Percentiles rank a stretch among this genome's conserved stretches.
Evolutionary conservation across 257 asterid genomes (phyloP).

Genomic region (Penstemon barbatus): DNA sequence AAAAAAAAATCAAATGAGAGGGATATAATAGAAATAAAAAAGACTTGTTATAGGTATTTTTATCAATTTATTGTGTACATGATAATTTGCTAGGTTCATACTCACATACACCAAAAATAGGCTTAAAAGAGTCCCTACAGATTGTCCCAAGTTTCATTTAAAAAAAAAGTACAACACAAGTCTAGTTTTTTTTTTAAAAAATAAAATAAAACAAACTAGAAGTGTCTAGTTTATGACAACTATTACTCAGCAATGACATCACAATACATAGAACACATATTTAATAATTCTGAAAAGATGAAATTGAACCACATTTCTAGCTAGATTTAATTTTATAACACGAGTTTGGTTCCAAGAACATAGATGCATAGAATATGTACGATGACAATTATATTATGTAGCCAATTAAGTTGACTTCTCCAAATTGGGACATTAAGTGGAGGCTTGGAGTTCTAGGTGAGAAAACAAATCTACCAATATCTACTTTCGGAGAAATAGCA

Average conservation of each 20-base stretch:
- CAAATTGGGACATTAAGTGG: background rate
- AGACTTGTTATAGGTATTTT: too few species aligned
- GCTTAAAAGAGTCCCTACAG: too few species aligned
- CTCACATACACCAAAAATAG: too few species aligned
- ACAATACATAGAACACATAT: background rate
- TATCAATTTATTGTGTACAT: too few species aligned
- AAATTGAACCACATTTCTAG: constrained; percentile 20
- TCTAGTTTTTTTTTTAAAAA: too few species aligned
- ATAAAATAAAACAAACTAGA: too few species aligned
- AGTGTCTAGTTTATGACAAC: background rate
- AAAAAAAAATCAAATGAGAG: too few species aligned
- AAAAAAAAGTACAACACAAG: too few species aligned
- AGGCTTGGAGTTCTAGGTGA: background rate
- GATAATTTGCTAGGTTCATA: too few species aligned
- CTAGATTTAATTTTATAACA: background rate
- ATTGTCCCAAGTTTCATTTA: too few species aligned
- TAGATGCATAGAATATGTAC: constrained; percentile 21
- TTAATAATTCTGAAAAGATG: background rate
- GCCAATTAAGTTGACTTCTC: constrained; percentile 21
- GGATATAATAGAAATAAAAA: too few species aligned
- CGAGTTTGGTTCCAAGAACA: background rate
- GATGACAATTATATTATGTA: background rate
- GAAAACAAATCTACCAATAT: constrained; percentile 21
- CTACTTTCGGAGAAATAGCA: constrained; percentile 25
- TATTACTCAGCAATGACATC: constrained; percentile 24